Conservation (phyloP, 176 grass and related monocot species). For the Otatea glauca region DNA sequence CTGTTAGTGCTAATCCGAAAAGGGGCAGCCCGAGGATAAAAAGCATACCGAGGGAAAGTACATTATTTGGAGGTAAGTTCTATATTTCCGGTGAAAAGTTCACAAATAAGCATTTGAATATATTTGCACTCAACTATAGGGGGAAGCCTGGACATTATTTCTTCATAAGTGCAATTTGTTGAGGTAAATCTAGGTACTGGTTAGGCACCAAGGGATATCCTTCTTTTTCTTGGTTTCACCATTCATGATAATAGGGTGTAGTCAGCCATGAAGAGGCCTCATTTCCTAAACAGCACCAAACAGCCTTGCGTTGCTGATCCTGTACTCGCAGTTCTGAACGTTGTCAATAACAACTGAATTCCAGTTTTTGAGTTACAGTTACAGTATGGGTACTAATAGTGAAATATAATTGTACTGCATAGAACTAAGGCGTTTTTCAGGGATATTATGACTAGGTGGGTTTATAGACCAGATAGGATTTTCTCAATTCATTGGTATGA, state of each 20-base stretch:
- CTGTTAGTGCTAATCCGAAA: slow-evolving; percentile 76
- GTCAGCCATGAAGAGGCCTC: background rate
- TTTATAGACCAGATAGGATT: slow-evolving; percentile 2
- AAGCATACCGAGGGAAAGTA: slow-evolving; percentile 61
- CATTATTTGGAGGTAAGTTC: slow-evolving; percentile 72
- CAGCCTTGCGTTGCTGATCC: background rate
- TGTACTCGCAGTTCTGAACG: background rate
- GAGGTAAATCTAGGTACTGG: background rate
- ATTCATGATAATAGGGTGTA: slow-evolving; percentile 10
- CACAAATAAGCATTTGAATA: background rate
- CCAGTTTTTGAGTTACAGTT: background rate
- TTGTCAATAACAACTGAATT: background rate
- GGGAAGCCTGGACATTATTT: background rate
- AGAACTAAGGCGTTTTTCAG: background rate
- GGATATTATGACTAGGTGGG: background rate
- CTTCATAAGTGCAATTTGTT: slow-evolving; percentile 16
- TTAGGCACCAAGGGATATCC: background rate
- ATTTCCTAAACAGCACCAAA: background rate
- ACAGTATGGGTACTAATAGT: background rate
- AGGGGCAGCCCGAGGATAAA: slow-evolving; percentile 81
- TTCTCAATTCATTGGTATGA: background rate
- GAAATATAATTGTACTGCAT: slow-evolving; percentile 16
- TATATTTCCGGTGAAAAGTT: background rate
- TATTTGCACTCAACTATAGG: slow-evolving; percentile 30
- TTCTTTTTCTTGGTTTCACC: slow-evolving; percentile 14